phyloP scores from a whole-genome alignment of 1,284 basidiomycete species.

The Ceratobasidium sp. region DNA sequence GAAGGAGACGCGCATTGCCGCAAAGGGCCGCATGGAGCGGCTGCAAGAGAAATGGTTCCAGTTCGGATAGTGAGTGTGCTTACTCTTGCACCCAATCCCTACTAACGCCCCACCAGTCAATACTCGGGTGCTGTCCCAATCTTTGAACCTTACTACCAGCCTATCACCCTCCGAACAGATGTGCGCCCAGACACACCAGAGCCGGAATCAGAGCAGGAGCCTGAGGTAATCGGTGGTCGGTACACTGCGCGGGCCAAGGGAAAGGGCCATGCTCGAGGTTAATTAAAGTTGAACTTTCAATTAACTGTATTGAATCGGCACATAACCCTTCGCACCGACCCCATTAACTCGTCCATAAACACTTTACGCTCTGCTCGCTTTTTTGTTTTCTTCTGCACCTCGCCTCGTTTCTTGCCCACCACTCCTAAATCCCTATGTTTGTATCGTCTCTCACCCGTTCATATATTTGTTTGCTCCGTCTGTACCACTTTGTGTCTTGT shows the following conservation, averaged over 20 bases:
- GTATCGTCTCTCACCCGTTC: too few relatives aligned
- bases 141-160: background rate
- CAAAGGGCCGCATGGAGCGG: background rate
- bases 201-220: background rate
- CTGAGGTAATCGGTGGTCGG: background rate
- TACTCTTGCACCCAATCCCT: background rate
- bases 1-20: slow-evolving; percentile 1
- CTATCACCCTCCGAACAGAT: background rate
- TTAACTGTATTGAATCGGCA: background rate
- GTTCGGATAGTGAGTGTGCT: background rate
- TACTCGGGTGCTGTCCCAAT: background rate
- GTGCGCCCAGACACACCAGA: slow-evolving; percentile 4
- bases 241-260: slow-evolving; percentile 5
- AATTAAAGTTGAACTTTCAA: background rate
- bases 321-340: background rate
- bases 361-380: too few relatives aligned
- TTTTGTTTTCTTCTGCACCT: too few relatives aligned
- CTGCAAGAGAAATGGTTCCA: slow-evolving; percentile 3
- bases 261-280: background rate
- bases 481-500: too few relatives aligned
- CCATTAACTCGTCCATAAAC: background rate
- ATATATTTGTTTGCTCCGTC: too few relatives aligned
- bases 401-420: too few relatives aligned
- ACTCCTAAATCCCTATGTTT: too few relatives aligned
- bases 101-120: background rate